Evolutionary conservation across 768 basidiomycete genomes (phyloP), one percentile per base, ranked within the genome.

Genomic region (Lactarius indigo): DNA sequence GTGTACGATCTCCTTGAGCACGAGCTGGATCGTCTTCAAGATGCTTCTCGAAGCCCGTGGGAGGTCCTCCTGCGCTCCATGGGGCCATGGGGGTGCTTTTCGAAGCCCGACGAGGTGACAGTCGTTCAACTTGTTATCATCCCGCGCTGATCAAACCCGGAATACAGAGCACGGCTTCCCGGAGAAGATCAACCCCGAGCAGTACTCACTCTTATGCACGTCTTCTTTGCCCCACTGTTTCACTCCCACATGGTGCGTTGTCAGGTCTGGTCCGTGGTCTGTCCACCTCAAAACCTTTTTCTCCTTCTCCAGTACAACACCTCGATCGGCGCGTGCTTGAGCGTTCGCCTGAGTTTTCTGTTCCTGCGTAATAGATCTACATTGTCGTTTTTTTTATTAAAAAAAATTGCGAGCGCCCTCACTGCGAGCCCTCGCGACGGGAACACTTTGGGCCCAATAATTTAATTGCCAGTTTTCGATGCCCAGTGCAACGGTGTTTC

Each of bases 1-100:
- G 66, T 64, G 41, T 60, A 56, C 54, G 55, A 55, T 13, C 62
- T 68, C 20, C 66, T 68, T 30, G 66, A 68, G 41, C 41, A 68
- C 10, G 62, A 68, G 63, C 20, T 68, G 58, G 39, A 31, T 28
- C 17, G 6, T 42, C 62, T 68, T 10, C 57, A 55, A 39, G 61
- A 64, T 37, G 15, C 41, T 1, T 47, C 66, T 4, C 33, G 37
- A 9, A n/a, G n/a, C 35, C 17, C 42, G 4, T 68, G 52, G 66
- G 42, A 39, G 6, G 33, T 9, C 52, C 1, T 59, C 17, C 20
- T 64, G 3, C 57, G 52, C n/a, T 59, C 57, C n/a, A 35, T 67
- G 58, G 17, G 26, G 20, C 28, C 63, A 18, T 68, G 62, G 66
- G 17, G n/a, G 31, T 68, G 66, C 35, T 7, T 64, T 8, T 20